Evolutionary conservation across 345 rosid species (phyloP).

Genomic region (Gynandropsis gynandra): DNA sequence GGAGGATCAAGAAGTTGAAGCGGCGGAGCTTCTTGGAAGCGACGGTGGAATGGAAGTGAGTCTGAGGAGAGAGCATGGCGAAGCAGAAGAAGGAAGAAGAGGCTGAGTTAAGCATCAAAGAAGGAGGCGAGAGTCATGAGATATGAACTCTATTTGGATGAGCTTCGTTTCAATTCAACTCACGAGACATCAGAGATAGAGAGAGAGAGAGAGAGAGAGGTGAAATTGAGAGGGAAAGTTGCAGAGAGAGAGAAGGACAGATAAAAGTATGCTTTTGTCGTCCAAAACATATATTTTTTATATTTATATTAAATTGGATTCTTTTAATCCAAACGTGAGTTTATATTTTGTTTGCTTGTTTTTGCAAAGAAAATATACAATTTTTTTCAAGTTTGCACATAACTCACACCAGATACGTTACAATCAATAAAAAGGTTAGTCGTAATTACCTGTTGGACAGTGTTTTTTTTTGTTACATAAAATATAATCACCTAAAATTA

Average conservation of each 20-base stretch:
- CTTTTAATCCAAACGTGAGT: no score
- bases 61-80: slow-evolving; percentile 59
- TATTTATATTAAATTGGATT: neutral
- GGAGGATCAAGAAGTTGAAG: slow-evolving; percentile 65
- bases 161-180: slow-evolving; percentile 19
- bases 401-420: no score
- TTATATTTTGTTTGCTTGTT: no score
- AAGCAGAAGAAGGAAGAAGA: slow-evolving; percentile 27
- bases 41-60: slow-evolving; percentile 67
- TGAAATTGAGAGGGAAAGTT: slow-evolving; percentile 36
- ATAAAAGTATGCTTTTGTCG: no score
- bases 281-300: no score
- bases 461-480: no score
- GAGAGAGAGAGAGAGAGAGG: slow-evolving; percentile 16
- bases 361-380: no score
- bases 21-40: slow-evolving; percentile 71
- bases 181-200: slow-evolving; percentile 33
- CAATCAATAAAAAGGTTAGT: no score
- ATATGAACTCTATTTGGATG: slow-evolving; percentile 23
- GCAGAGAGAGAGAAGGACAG: slow-evolving; percentile 19
- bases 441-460: no score
- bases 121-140: slow-evolving; percentile 28
- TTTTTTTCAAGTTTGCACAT: no score
- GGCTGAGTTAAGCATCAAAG: neutral
- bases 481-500: no score